phyloP scores from a whole-genome alignment of 345 rosid genomes.

The Boechera divaricarpa region DNA sequence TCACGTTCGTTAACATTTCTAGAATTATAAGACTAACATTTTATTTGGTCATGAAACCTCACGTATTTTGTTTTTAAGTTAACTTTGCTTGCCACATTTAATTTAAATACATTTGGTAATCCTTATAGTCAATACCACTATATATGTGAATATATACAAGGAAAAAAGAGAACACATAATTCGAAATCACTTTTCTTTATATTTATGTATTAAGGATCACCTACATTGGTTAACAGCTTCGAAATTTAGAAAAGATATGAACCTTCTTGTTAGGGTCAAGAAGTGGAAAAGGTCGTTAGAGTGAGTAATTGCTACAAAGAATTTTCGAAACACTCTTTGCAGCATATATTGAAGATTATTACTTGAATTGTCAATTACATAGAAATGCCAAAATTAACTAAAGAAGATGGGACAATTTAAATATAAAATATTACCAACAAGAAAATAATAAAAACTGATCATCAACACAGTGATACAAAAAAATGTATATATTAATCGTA shows the following conservation, averaged over 20 bases:
- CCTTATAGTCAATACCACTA: background rate
- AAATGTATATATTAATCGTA: background rate
- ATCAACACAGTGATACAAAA: constrained; percentile 4
- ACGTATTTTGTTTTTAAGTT: background rate
- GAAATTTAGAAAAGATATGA: constrained; percentile 1
- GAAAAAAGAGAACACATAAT: background rate
- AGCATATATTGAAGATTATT: constrained; percentile 33
- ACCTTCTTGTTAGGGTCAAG: constrained; percentile 23
- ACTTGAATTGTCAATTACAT: constrained; percentile 2
- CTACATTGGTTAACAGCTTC: constrained; percentile 9
- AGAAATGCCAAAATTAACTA: constrained; percentile 24
- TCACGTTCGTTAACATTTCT: background rate
- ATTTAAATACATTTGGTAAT: background rate
- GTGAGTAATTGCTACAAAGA: constrained; percentile 31
- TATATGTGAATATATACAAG: background rate
- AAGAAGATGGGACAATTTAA: background rate
- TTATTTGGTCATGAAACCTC: background rate
- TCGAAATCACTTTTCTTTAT: background rate
- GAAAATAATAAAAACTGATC: background rate
- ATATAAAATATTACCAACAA: background rate
- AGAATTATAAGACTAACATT: background rate
- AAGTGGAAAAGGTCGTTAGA: constrained; percentile 25
- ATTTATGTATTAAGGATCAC: background rate
- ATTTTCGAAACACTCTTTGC: constrained; percentile 23
- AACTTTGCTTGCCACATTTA: background rate